Evolutionary conservation across 1,139 yeast species (phyloP).

Genomic region (Debaryomyces nepalensis): DNA sequence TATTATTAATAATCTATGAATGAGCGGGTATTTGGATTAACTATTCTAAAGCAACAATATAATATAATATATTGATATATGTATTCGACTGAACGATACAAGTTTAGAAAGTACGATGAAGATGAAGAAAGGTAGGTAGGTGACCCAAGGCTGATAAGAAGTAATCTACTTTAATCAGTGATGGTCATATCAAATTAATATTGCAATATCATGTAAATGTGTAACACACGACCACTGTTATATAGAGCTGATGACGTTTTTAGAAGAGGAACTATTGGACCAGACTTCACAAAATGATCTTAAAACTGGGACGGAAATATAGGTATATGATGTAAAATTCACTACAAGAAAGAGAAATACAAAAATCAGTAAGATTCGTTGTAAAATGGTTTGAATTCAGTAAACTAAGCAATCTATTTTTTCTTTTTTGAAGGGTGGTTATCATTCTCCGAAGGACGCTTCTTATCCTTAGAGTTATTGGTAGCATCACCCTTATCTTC

Average conservation of each 20-base stretch:
- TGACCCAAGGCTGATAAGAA: constrained; percentile 6
- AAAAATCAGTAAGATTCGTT: too few relatives aligned
- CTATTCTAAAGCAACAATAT: constrained; percentile 11
- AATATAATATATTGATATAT: neutral
- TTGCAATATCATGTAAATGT: too few relatives aligned
- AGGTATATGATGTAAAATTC: too few relatives aligned
- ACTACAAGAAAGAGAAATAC: too few relatives aligned
- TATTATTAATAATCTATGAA: constrained; percentile 12
- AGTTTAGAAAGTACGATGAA: constrained; percentile 9
- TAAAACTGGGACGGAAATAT: too few relatives aligned
- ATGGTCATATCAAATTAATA: too few relatives aligned
- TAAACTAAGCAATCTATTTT: too few relatives aligned
- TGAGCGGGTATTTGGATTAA: constrained; percentile 7
- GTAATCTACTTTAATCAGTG: neutral
- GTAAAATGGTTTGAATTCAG: too few relatives aligned
- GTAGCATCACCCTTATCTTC: neutral
- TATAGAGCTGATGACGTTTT: too few relatives aligned
- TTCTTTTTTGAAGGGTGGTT: constrained; percentile 5
- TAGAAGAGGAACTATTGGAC: too few relatives aligned
- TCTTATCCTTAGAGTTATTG: neutral
- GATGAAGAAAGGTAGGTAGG: constrained; percentile 6
- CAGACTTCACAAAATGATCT: too few relatives aligned
- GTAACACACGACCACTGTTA: constrained; percentile 1
- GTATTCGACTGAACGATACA: constrained; percentile 21
- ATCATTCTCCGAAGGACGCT: neutral